Percentiles rank a stretch among this genome's conserved stretches.
These are phyloP conservation scores for Baudoinia panamericana DNA, from an alignment of 495 filamentous ascomycete species.

Conservation along the genomic window DNA sequence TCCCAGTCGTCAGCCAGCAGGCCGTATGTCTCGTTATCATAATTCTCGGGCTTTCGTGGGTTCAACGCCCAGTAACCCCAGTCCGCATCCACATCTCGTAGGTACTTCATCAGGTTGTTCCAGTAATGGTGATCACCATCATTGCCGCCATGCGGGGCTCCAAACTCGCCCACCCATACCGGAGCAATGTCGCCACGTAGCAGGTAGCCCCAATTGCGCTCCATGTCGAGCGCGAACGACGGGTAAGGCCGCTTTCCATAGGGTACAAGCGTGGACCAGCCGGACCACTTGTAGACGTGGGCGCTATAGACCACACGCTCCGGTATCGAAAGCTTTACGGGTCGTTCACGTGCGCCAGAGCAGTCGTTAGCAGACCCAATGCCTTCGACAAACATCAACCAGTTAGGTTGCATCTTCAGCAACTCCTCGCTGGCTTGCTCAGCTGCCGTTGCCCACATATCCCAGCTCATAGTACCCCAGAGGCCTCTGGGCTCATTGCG, in stretches of 20 bases:
- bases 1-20: slow-evolving; percentile 46
- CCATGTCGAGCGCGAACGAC: slow-evolving; percentile 44
- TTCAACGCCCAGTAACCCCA: slow-evolving; percentile 56
- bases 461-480: slow-evolving; percentile 51
- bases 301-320: slow-evolving; percentile 46
- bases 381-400: slow-evolving; percentile 50
- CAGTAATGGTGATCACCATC: slow-evolving; percentile 46
- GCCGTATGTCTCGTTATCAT: slow-evolving; percentile 41
- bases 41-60: slow-evolving; percentile 41
- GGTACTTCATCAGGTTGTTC: slow-evolving; percentile 41
- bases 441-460: slow-evolving; percentile 43
- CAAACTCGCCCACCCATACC: slow-evolving; percentile 51
- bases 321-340: slow-evolving; percentile 38
- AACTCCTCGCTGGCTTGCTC: slow-evolving; percentile 43
- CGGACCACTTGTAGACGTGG: slow-evolving; percentile 50
- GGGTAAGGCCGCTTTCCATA: slow-evolving; percentile 41
- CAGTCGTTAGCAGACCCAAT: slow-evolving; percentile 48
- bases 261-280: slow-evolving; percentile 43
- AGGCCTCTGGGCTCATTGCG: slow-evolving; percentile 48
- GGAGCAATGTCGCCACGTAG: slow-evolving; percentile 43
- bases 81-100: slow-evolving; percentile 41
- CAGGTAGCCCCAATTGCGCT: slow-evolving; percentile 48
- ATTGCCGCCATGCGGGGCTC: slow-evolving; percentile 36
- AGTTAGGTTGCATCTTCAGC: slow-evolving; percentile 42
- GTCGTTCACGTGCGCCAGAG: slow-evolving; percentile 35